Evolutionary conservation across 2,329 filamentous ascomycete species (phyloP).

Genomic region (Fusarium sp.): DNA sequence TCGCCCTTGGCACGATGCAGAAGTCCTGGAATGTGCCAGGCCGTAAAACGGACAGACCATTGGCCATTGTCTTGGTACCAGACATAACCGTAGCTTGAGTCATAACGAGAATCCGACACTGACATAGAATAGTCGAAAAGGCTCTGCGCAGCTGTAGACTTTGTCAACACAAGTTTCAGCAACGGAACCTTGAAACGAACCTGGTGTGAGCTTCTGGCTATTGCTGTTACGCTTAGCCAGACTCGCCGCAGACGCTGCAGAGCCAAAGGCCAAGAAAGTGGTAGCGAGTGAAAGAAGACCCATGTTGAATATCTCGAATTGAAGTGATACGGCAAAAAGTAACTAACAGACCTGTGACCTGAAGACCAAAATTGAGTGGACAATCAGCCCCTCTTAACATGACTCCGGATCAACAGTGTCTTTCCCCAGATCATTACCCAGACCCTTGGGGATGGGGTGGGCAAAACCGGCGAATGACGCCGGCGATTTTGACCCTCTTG

Average conservation of each 20-base stretch:
- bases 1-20: conserved; percentile 17
- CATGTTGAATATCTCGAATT: not conserved
- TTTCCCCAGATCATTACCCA: not conserved
- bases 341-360: not conserved
- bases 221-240: conserved; percentile 6
- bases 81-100: conserved; percentile 54
- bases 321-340: not conserved
- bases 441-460: not conserved
- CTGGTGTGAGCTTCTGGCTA: not conserved
- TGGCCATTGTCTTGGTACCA: conserved; percentile 53
- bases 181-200: not conserved
- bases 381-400: conserved; percentile 2
- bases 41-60: conserved; percentile 55
- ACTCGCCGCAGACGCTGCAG: not conserved
- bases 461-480: conserved; percentile 15
- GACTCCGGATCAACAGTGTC: not conserved
- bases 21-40: conserved; percentile 53
- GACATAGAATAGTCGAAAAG: conserved; percentile 48
- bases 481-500: conserved; percentile 2
- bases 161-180: not conserved
- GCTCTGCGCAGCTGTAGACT: not conserved
- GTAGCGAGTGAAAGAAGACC: conserved; percentile 18
- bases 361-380: not conserved
- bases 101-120: conserved; percentile 51
- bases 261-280: conserved; percentile 2